Percentiles rank a stretch among this genome's conserved stretches.
These are phyloP conservation scores for Penicillium canescens DNA, from an alignment of 495 filamentous ascomycete genomes.

Conservation along the genomic window DNA sequence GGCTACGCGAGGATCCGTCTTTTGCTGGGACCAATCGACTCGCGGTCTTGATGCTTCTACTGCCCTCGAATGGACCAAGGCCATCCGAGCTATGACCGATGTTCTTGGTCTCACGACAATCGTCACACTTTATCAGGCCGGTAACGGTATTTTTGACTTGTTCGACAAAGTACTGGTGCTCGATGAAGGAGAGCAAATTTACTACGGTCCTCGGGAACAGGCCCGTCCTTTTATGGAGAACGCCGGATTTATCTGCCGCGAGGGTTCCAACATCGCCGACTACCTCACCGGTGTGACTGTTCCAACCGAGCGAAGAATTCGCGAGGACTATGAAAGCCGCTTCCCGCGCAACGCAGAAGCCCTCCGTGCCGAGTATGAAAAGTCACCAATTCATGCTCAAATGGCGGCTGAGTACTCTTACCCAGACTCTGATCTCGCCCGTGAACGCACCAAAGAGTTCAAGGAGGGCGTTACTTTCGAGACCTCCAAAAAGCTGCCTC, in stretches of 20 bases:
- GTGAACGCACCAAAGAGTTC: conserved; percentile 48
- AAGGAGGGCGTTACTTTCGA: conserved; percentile 46
- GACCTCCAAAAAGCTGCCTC: conserved; percentile 36
- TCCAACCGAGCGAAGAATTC: conserved; percentile 61
- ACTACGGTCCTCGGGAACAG: conserved; percentile 56
- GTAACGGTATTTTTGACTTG: conserved; percentile 61
- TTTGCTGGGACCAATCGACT: conserved; percentile 64
- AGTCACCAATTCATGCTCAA: conserved; percentile 29
- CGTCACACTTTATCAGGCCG: conserved; percentile 61
- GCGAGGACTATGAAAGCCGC: conserved; percentile 48
- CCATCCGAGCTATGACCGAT: conserved; percentile 48
- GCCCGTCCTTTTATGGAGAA: conserved; percentile 68
- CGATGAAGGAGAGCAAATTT: conserved; percentile 64
- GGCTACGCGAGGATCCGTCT: conserved; percentile 59
- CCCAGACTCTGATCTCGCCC: conserved; percentile 43
- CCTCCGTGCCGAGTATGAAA: conserved; percentile 40
- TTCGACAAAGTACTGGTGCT: conserved; percentile 71
- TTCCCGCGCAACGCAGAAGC: conserved; percentile 49
- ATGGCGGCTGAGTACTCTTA: conserved; percentile 53
- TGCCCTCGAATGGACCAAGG: conserved; percentile 56
- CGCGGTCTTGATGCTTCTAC: conserved; percentile 62
- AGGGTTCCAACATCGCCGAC: conserved; percentile 69
- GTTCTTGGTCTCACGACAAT: conserved; percentile 47
- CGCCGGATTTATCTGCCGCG: conserved; percentile 63
- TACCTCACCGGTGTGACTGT: conserved; percentile 73